Evolutionary conservation across 768 basidiomycete genomes (phyloP).

Genomic region (Coprinellus micaceus): DNA sequence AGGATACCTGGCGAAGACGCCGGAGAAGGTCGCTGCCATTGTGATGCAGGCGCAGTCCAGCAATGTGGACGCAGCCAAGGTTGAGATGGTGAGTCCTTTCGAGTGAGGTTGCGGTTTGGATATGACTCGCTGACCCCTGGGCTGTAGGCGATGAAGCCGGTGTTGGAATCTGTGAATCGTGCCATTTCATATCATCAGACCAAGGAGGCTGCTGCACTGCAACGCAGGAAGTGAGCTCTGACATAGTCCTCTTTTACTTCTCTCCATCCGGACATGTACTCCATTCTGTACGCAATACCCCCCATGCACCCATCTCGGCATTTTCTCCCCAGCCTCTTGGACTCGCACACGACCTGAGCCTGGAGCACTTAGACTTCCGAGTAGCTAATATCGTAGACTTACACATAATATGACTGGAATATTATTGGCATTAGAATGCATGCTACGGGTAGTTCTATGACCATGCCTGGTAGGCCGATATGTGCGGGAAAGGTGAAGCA

Average conservation of each 20-base stretch:
- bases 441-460: not conserved
- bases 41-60: conserved; percentile 56
- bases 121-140: not conserved
- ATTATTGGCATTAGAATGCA: not conserved
- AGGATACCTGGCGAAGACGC: conserved; percentile 72
- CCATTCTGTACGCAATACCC: too few species aligned
- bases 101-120: not conserved
- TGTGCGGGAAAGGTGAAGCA: conserved; percentile 4
- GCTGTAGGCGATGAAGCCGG: conserved; percentile 69
- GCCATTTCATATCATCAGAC: conserved; percentile 60
- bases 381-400: too few species aligned
- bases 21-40: conserved; percentile 79
- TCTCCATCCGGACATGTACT: too few species aligned
- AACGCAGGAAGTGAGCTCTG: not conserved
- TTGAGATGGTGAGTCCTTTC: conserved; percentile 55
- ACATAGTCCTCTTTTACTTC: too few species aligned
- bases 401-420: too few species aligned
- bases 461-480: not conserved
- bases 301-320: too few species aligned
- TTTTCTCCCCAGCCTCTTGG: too few species aligned
- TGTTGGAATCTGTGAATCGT: conserved; percentile 68
- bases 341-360: too few species aligned
- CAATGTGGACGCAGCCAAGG: conserved; percentile 57
- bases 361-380: too few species aligned
- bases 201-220: conserved; percentile 24